Conservation (phyloP, 208 protist species). For the Endotrypanum monterogeii region DNA sequence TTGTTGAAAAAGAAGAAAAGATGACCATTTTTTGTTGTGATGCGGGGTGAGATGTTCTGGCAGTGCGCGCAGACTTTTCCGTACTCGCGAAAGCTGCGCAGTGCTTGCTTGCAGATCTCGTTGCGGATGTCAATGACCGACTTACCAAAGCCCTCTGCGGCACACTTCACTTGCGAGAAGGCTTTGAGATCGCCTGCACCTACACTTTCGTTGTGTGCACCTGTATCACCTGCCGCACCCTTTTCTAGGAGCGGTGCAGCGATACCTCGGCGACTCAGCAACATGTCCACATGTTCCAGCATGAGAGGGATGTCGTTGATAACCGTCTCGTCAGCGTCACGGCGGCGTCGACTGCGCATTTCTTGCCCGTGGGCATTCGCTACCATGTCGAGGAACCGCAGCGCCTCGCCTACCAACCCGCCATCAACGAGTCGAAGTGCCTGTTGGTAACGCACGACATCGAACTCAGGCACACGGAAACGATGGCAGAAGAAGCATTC, state of each 20-base stretch:
- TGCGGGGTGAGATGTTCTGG: conserved; percentile 66
- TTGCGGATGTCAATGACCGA: conserved; percentile 73
- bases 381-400: conserved; percentile 80
- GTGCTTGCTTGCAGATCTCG: conserved; percentile 69
- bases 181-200: not conserved
- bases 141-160: conserved; percentile 24
- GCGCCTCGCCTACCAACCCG: conserved; percentile 75
- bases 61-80: conserved; percentile 76
- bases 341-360: conserved; percentile 40
- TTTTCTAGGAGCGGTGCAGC: not conserved
- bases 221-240: not conserved
- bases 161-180: not conserved
- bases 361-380: conserved; percentile 62
- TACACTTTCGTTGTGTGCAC: not conserved
- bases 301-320: conserved; percentile 68
- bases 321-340: conserved; percentile 66
- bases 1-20: conserved; percentile 88
- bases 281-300: conserved; percentile 60
- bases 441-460: conserved; percentile 81
- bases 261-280: conserved; percentile 37
- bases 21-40: conserved; percentile 76
- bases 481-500: conserved; percentile 90
- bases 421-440: conserved; percentile 75
- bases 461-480: conserved; percentile 75
- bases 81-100: conserved; percentile 64